These are phyloP conservation scores for Huntiella bhutanensis DNA, from an alignment of 2,329 filamentous ascomycete genomes.

Conservation along the genomic window DNA sequence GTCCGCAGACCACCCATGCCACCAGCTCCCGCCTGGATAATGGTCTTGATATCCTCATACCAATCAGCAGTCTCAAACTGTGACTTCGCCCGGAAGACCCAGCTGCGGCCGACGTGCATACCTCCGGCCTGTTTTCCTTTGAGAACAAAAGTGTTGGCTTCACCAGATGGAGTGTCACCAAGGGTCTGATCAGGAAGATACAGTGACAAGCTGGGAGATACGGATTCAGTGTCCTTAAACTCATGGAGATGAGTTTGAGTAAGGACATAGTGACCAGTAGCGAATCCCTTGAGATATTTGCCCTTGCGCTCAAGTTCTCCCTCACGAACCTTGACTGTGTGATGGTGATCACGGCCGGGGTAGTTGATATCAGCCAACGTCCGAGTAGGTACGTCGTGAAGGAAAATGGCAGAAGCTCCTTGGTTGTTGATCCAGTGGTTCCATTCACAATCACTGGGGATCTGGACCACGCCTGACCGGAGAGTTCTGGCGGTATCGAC, in stretches of 20 bases:
- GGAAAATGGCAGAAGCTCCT: conserved; percentile 67
- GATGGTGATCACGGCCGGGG: conserved; percentile 70
- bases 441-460: conserved; percentile 92
- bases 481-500: conserved; percentile 65
- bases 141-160: conserved; percentile 92
- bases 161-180: conserved; percentile 62
- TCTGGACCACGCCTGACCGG: conserved; percentile 66
- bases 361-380: conserved; percentile 72
- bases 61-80: conserved; percentile 95
- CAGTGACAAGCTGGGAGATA: conserved; percentile 87
- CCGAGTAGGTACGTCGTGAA: conserved; percentile 62
- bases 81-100: conserved; percentile 52
- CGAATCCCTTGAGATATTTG: conserved; percentile 96
- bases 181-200: conserved; percentile 90
- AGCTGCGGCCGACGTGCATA: conserved; percentile 67
- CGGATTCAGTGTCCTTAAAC: conserved; percentile 91
- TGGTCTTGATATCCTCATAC: conserved; percentile 77
- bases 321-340: conserved; percentile 65
- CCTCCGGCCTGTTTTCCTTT: conserved; percentile 86
- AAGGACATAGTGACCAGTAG: conserved; percentile 89
- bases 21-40: conserved; percentile 42
- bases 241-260: conserved; percentile 95
- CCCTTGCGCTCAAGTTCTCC: conserved; percentile 93
- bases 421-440: conserved; percentile 49
- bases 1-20: conserved; percentile 6